Evolutionary conservation across 495 filamentous ascomycete genomes (phyloP).

Genomic region (Xylaria longipes): DNA sequence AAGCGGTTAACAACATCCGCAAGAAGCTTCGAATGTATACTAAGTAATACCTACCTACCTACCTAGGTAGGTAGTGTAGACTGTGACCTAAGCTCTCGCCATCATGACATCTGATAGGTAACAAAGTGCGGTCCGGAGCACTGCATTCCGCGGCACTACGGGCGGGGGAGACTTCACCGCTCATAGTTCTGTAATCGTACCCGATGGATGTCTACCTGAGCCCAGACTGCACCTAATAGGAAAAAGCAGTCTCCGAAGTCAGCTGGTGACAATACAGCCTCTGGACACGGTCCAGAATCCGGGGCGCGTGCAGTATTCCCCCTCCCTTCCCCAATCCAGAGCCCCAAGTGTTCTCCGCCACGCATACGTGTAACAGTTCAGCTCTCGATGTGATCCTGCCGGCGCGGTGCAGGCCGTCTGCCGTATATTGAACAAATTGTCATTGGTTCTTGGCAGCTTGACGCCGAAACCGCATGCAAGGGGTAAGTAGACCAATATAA

Average conservation of each 20-base stretch:
- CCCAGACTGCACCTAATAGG: background rate
- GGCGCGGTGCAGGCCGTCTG: no score
- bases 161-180: conserved; percentile 1
- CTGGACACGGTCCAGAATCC: background rate
- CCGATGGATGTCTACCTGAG: background rate
- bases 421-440: no score
- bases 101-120: background rate
- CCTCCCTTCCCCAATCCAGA: background rate
- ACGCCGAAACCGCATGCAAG: background rate
- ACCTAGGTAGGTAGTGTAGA: no score
- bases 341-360: background rate
- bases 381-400: background rate
- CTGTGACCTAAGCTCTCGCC: background rate
- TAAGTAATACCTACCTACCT: background rate
- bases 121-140: background rate
- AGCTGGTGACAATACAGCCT: background rate
- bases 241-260: background rate
- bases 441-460: background rate
- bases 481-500: background rate
- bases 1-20: conserved; percentile 6
- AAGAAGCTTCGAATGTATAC: background rate
- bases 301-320: background rate
- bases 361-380: background rate
- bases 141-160: no score
- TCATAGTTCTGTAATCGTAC: background rate